Evolutionary conservation across 805 yeast species (phyloP).

Genomic region (Kodamaea leandrae): DNA sequence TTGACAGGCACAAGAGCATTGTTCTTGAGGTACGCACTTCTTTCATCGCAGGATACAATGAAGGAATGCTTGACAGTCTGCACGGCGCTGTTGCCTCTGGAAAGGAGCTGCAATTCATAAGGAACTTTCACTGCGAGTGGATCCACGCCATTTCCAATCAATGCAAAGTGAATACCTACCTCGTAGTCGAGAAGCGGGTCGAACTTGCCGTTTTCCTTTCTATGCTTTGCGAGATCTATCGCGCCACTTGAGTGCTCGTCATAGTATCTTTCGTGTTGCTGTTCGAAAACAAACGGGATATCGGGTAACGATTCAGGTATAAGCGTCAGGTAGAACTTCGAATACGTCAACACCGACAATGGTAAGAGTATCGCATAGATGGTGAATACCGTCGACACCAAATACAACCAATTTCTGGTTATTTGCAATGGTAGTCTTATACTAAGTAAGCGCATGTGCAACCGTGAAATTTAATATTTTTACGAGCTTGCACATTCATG

Average conservation of each 20-base stretch:
- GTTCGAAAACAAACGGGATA: constrained; percentile 16
- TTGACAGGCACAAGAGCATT: constrained; percentile 37
- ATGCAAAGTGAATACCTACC: constrained; percentile 21
- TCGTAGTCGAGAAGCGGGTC: constrained; percentile 20
- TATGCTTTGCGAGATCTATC: constrained; percentile 2
- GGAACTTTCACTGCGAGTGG: constrained; percentile 9
- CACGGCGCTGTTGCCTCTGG: neutral
- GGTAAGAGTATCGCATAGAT: constrained; percentile 33
- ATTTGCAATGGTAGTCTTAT: constrained; percentile 16
- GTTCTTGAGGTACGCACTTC: constrained; percentile 26
- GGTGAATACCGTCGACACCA: constrained; percentile 17
- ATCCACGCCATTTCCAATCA: constrained; percentile 21
- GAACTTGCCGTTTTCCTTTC: constrained; percentile 2
- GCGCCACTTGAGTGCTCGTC: constrained; percentile 5
- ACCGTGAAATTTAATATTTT: neutral
- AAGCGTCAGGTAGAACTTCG: constrained; percentile 32
- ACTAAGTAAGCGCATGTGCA: constrained; percentile 1
- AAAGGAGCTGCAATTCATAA: constrained; percentile 8
- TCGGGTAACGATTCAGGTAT: constrained; percentile 25
- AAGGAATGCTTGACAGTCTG: constrained; percentile 13
- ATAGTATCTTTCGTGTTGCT: neutral
- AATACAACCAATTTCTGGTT: constrained; percentile 25
- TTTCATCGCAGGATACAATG: constrained; percentile 30
- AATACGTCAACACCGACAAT: constrained; percentile 33
- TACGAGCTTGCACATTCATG: too few species aligned